Evolutionary conservation across 306 rosid genomes (phyloP).

Genomic region (Mucuna pruriens): DNA sequence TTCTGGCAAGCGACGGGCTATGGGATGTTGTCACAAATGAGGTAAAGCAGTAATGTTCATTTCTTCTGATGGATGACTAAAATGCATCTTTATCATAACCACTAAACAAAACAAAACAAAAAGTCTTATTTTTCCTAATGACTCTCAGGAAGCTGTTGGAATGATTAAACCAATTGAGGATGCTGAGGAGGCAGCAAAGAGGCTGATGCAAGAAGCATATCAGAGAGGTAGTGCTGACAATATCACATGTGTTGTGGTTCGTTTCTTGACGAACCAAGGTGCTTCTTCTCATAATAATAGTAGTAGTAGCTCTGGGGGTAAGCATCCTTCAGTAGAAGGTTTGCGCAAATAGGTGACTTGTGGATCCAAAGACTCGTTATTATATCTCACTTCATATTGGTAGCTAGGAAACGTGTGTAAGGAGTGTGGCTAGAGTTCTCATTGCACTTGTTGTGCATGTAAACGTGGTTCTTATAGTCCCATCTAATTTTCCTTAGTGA

Average conservation of each 20-base stretch:
- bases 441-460: constrained; percentile 40
- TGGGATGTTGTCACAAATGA: constrained; percentile 99
- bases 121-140: not conserved
- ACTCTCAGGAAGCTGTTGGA: constrained; percentile 85
- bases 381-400: constrained; percentile 39
- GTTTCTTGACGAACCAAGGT: constrained; percentile 74
- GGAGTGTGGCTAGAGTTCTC: constrained; percentile 31
- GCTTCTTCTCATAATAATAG: constrained; percentile 51
- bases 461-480: constrained; percentile 31
- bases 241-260: constrained; percentile 90
- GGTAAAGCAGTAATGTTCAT: constrained; percentile 54
- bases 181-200: constrained; percentile 90
- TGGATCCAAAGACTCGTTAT: constrained; percentile 31
- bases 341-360: not conserved
- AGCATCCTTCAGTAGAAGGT: not conserved
- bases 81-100: constrained; percentile 8
- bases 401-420: constrained; percentile 50
- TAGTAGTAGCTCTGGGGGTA: constrained; percentile 41
- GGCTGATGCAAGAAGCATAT: constrained; percentile 83
- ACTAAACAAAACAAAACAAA: not conserved
- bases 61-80: not conserved
- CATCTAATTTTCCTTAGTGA: not conserved
- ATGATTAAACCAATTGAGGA: constrained; percentile 82
- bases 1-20: constrained; percentile 93
- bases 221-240: constrained; percentile 96